A percentile compares a stretch with the other conserved stretches of the same genome.
Conservation (phyloP, 2,329 filamentous ascomycete genomes). For the Aspergillus fischeri region DNA sequence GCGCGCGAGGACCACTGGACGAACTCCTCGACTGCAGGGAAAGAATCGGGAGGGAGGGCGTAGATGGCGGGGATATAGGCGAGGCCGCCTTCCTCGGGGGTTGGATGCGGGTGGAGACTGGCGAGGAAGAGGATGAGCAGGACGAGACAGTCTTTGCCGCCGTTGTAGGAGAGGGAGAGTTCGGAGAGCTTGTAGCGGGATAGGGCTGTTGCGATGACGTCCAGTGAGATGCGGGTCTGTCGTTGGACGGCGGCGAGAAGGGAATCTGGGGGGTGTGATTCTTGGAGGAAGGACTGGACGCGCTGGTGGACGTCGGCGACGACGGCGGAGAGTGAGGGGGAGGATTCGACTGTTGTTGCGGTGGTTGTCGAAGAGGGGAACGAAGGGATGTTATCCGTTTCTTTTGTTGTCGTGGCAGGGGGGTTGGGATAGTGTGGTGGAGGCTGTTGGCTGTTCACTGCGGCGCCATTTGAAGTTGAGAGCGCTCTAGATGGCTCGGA, state of each 20-base stretch:
- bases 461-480: constrained; percentile 5
- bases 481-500: neutral
- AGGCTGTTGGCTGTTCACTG: constrained; percentile 1
- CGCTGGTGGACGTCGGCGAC: constrained; percentile 58
- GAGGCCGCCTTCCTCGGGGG: constrained; percentile 17
- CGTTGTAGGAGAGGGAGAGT: constrained; percentile 91
- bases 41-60: constrained; percentile 79
- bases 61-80: constrained; percentile 73
- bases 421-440: constrained; percentile 9
- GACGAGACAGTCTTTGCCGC: constrained; percentile 95
- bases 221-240: constrained; percentile 69
- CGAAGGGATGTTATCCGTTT: neutral
- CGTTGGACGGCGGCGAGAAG: constrained; percentile 62
- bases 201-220: constrained; percentile 71
- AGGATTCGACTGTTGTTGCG: constrained; percentile 3
- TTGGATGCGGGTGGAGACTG: constrained; percentile 48
- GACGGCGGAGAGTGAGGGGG: constrained; percentile 51
- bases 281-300: constrained; percentile 63
- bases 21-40: constrained; percentile 80
- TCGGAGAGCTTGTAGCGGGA: constrained; percentile 70
- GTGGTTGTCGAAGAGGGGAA: constrained; percentile 4
- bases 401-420: constrained; percentile 1
- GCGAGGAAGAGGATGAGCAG: constrained; percentile 83
- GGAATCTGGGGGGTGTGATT: constrained; percentile 53
- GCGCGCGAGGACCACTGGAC: constrained; percentile 61